Evolutionary conservation across 768 basidiomycete species (phyloP).

Genomic region (Boletus fagicola): DNA sequence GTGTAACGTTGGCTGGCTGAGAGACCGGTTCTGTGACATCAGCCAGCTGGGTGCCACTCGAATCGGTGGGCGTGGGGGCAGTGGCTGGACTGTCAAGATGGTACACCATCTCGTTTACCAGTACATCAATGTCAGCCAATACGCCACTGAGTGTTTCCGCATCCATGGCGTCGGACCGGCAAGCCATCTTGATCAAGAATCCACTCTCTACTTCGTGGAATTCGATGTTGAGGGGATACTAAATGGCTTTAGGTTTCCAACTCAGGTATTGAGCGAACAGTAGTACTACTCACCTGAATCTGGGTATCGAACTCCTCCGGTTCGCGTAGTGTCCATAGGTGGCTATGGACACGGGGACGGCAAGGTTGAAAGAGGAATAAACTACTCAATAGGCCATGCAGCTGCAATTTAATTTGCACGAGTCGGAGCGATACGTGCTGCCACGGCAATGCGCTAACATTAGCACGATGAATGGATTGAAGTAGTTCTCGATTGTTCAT

Average conservation of each 20-base stretch:
- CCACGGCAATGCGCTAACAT: conserved; percentile 40
- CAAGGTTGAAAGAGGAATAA: conserved; percentile 46
- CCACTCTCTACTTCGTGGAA: conserved; percentile 33
- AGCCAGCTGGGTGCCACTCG: neutral
- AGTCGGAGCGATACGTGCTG: conserved; percentile 47
- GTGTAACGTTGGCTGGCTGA: neutral
- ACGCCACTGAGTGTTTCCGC: conserved; percentile 16
- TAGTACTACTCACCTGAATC: conserved; percentile 30
- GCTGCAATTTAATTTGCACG: conserved; percentile 36
- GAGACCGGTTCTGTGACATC: neutral
- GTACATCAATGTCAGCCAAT: conserved; percentile 18
- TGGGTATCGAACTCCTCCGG: conserved; percentile 16
- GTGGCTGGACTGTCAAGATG: conserved; percentile 17
- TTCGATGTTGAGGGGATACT: conserved; percentile 49
- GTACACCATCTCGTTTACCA: conserved; percentile 22
- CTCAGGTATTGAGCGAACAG: conserved; percentile 1
- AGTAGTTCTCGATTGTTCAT: conserved; percentile 36
- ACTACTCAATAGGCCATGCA: conserved; percentile 39
- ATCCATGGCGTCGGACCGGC: conserved; percentile 32
- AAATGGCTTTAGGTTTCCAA: neutral
- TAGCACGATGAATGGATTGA: conserved; percentile 36
- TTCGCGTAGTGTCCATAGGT: conserved; percentile 25
- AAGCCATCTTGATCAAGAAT: conserved; percentile 38
- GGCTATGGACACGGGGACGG: neutral
- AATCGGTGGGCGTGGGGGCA: neutral